Evolutionary conservation across 1,284 basidiomycete species (phyloP).

Genomic region (Rhodotorula glutinis): DNA sequence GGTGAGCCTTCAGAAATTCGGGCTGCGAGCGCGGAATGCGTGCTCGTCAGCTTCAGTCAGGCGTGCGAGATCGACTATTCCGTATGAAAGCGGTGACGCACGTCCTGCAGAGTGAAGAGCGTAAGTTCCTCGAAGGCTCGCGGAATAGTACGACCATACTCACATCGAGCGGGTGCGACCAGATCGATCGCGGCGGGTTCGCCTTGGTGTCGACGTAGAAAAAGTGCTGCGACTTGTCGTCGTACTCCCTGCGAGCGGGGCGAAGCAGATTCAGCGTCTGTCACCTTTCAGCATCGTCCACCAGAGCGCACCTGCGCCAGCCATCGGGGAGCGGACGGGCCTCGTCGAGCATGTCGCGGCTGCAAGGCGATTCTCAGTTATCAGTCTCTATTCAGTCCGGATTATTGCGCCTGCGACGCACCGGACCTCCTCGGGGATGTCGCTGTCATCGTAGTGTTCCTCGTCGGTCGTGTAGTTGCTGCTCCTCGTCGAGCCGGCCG

Average conservation of each 20-base stretch:
- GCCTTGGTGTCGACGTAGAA: constrained; percentile 43
- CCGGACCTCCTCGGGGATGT: too few relatives aligned
- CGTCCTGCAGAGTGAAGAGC: neutral
- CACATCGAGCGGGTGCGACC: constrained; percentile 46
- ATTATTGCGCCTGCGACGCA: too few relatives aligned
- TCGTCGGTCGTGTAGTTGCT: constrained; percentile 7
- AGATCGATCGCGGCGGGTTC: constrained; percentile 46
- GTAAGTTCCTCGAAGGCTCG: constrained; percentile 1
- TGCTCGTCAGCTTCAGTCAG: too few relatives aligned
- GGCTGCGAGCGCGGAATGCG: neutral
- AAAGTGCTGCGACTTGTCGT: constrained; percentile 21
- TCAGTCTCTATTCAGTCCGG: too few relatives aligned
- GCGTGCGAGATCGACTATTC: neutral
- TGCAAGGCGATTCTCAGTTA: too few relatives aligned
- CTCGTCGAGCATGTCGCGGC: constrained; percentile 16
- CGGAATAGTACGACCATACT: too few relatives aligned
- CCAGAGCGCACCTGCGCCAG: constrained; percentile 15
- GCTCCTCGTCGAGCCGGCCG: constrained; percentile 1
- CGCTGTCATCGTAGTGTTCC: neutral
- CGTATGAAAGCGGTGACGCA: too few relatives aligned
- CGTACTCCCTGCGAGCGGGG: constrained; percentile 11
- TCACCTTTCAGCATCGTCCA: too few relatives aligned
- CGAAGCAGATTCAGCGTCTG: neutral
- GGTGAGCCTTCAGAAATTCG: constrained; percentile 16
- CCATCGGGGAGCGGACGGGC: constrained; percentile 19